Evolutionary conservation across 495 filamentous ascomycete genomes (phyloP), one percentile per base, ranked within the genome.

Genomic region (Aeminium ludgeri): DNA sequence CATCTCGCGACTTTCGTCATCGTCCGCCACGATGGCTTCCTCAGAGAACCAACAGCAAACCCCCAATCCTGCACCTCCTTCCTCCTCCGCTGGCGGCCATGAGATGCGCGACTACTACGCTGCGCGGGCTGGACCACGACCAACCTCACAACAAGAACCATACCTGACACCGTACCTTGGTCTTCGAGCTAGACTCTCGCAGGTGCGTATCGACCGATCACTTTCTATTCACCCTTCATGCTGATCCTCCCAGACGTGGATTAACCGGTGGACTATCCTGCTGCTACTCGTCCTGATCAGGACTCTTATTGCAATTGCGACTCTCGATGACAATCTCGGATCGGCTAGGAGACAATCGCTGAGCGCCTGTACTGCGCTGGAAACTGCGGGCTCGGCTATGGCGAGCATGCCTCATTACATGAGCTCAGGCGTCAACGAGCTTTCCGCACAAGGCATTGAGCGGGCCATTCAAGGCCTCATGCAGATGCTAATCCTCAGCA

Each of bases 371-470:
- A 83, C 79, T 39, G 73, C 76, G 45, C 86, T 96, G n/a, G 87
- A 97, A 59, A 82, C 82, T 38, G 73, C 91, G 59, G 91, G 87
- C 46, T 94, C 85, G 53, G 71, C 86, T 28, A 87, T 97, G 82
- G 89, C 86, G 17, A 95, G 87, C 15, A 91, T 94, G 84, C 89
- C 89, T 13, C 76, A 93, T 56, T 96, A 92, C 64, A 73, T 95
- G 51, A 73, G 86, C 1, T 63, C 70, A 31, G 89, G 89, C 18
- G 78, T 92, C 57, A 97, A 97, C 59, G 73, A 82, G 28, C 62
- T 96, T 27, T 76, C 84, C 6, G 84, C 83, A 10, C 62, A 64
- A 25, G 75, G 79, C 18, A 72, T 97, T 48, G 81, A 83, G 38
- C 72, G 78, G 25, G 73, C 82, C 2, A 78, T 96, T 34, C 60